phyloP scores from a whole-genome alignment of 1,139 yeast genomes.

The Kluyveromyces marxianus region DNA sequence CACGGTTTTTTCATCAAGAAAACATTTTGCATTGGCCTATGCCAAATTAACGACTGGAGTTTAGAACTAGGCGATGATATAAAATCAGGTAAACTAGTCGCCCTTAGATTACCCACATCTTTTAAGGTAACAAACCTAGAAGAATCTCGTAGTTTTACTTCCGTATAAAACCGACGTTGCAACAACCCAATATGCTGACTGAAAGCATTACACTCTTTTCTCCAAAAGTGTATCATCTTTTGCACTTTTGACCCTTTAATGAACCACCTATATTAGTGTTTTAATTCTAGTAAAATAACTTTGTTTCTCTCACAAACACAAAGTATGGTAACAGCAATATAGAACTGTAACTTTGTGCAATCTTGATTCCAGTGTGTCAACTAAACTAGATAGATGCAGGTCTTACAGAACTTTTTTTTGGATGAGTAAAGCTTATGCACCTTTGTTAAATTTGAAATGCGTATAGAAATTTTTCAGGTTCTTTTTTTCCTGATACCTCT shows the following conservation, averaged over 20 bases:
- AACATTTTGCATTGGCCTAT: slow-evolving; percentile 55
- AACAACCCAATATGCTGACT: neutral
- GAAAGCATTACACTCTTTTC: neutral
- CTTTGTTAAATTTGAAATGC: too few species aligned
- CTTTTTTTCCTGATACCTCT: too few species aligned
- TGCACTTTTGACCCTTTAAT: neutral
- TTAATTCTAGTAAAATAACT: too few species aligned
- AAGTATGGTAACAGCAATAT: too few species aligned
- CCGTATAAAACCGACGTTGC: slow-evolving; percentile 4
- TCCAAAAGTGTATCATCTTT: neutral
- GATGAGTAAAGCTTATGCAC: too few species aligned
- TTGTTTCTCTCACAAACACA: too few species aligned
- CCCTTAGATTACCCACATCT: slow-evolving; percentile 21
- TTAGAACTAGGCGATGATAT: slow-evolving; percentile 41
- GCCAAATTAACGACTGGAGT: slow-evolving; percentile 44
- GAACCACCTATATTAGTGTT: neutral
- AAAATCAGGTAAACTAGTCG: slow-evolving; percentile 33
- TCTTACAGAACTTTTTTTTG: too few species aligned
- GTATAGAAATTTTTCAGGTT: too few species aligned
- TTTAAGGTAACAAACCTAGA: slow-evolving; percentile 22
- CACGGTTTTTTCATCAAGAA: slow-evolving; percentile 81
- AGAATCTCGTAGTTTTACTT: slow-evolving; percentile 17
- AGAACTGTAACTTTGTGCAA: too few species aligned
- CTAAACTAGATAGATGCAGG: too few species aligned
- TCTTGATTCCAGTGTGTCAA: too few species aligned